Evolutionary conservation across 306 rosid genomes (phyloP).

Genomic region (Potentilla sterilis): DNA sequence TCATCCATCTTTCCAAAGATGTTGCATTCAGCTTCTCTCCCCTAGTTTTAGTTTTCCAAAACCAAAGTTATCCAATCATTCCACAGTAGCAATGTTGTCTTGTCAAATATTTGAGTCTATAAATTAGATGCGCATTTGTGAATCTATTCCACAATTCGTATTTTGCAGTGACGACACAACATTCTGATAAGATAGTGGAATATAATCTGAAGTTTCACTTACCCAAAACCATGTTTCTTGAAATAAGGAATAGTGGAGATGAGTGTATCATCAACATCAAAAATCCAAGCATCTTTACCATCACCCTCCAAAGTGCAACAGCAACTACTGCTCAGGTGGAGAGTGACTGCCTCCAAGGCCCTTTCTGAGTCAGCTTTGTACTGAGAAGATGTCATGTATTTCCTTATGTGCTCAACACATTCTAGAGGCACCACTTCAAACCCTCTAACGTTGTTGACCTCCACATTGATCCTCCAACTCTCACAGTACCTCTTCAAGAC

Average conservation of each 20-base stretch:
- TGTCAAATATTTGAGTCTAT: not conserved
- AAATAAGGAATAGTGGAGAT: constrained; percentile 69
- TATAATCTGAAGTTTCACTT: constrained; percentile 8
- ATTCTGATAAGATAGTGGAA: not conserved
- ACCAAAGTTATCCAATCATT: not conserved
- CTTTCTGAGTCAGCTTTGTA: constrained; percentile 45
- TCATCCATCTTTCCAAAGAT: constrained; percentile 58
- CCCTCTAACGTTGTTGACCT: constrained; percentile 46
- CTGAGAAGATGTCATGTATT: constrained; percentile 53
- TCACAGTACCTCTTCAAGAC: constrained; percentile 62
- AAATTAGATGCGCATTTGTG: not conserved
- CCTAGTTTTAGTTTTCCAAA: constrained; percentile 26
- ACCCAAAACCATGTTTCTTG: constrained; percentile 51
- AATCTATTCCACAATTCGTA: not conserved
- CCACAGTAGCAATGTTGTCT: not conserved
- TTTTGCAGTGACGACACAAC: not conserved
- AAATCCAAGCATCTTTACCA: constrained; percentile 70
- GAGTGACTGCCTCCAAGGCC: constrained; percentile 45
- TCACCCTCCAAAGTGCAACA: constrained; percentile 53
- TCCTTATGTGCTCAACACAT: constrained; percentile 49
- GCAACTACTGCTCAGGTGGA: constrained; percentile 30
- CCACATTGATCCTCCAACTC: constrained; percentile 73
- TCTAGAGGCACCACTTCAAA: constrained; percentile 62
- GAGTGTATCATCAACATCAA: constrained; percentile 70
- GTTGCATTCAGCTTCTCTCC: constrained; percentile 48